Conservation (phyloP, 495 filamentous ascomycete species). For the Aspergillus sparsus region DNA sequence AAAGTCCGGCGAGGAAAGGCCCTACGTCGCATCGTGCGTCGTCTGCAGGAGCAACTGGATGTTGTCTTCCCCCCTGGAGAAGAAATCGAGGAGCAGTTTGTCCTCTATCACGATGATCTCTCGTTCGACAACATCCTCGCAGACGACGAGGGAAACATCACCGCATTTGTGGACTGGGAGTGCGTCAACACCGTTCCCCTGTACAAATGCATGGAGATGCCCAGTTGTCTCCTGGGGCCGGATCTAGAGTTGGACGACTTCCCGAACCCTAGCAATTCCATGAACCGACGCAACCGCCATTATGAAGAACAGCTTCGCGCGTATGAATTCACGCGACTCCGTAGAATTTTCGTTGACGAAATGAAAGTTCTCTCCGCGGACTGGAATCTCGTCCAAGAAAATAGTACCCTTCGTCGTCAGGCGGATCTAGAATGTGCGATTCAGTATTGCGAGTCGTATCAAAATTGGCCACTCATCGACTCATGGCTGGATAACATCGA, state of each 20-base stretch:
- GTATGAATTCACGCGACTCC: constrained; percentile 38
- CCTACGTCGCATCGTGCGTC: background rate
- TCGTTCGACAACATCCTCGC: constrained; percentile 54
- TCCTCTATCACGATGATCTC: constrained; percentile 51
- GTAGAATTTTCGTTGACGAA: constrained; percentile 32
- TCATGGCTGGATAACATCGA: background rate
- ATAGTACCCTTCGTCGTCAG: constrained; percentile 12
- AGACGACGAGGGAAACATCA: constrained; percentile 40
- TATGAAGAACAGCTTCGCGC: constrained; percentile 29
- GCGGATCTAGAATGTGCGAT: constrained; percentile 22
- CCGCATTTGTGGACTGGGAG: constrained; percentile 57
- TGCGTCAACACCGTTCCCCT: constrained; percentile 42
- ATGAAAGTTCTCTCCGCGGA: constrained; percentile 29
- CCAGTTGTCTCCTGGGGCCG: background rate
- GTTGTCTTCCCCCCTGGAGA: constrained; percentile 14
- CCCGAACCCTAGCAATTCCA: background rate
- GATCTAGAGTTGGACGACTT: constrained; percentile 1
- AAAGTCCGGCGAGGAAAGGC: background rate
- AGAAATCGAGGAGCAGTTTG: constrained; percentile 31
- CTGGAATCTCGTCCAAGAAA: constrained; percentile 22
- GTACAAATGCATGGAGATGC: constrained; percentile 4
- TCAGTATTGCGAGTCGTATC: constrained; percentile 19
- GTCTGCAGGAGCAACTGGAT: background rate
- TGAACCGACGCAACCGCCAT: constrained; percentile 7
- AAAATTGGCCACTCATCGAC: background rate